These are phyloP conservation scores for Malus sieversii DNA, from an alignment of 306 rosid species.

Conservation along the genomic window DNA sequence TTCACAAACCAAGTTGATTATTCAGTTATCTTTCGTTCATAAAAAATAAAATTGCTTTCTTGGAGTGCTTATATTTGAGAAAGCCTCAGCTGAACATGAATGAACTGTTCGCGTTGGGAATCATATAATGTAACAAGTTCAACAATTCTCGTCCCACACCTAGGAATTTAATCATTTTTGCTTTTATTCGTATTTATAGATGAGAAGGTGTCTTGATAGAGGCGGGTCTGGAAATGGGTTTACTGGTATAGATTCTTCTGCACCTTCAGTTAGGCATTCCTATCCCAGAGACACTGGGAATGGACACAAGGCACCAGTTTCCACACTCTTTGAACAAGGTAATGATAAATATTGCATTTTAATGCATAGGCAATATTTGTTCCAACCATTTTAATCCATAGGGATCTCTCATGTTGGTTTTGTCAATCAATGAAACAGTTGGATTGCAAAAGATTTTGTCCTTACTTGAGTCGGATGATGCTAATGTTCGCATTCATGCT, in stretches of 20 bases:
- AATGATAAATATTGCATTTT: background rate
- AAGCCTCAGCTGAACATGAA: slow-evolving; percentile 2
- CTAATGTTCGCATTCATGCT: slow-evolving; percentile 89
- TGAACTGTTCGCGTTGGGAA: background rate
- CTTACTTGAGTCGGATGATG: slow-evolving; percentile 91
- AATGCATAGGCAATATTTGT: background rate
- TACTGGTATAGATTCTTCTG: slow-evolving; percentile 55
- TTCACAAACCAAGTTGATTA: background rate
- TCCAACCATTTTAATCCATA: slow-evolving; percentile 6
- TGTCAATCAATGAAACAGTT: slow-evolving; percentile 44
- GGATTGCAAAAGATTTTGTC: slow-evolving; percentile 87
- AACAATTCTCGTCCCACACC: slow-evolving; percentile 8
- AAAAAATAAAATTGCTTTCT: background rate
- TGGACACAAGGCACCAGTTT: slow-evolving; percentile 60
- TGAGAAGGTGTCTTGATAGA: slow-evolving; percentile 71
- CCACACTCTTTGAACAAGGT: slow-evolving; percentile 92
- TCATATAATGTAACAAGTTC: slow-evolving; percentile 8
- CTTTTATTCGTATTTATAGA: slow-evolving; percentile 35
- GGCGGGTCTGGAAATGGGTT: slow-evolving; percentile 47
- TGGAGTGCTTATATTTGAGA: background rate
- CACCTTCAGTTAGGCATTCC: slow-evolving; percentile 53
- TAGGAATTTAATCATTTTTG: slow-evolving; percentile 1
- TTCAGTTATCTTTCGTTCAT: background rate
- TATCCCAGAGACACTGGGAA: slow-evolving; percentile 51
- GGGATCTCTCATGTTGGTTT: slow-evolving; percentile 13